These are phyloP conservation scores for Flaveria sonorensis DNA, from an alignment of 129 eudicot genomes.

Conservation along the genomic window DNA sequence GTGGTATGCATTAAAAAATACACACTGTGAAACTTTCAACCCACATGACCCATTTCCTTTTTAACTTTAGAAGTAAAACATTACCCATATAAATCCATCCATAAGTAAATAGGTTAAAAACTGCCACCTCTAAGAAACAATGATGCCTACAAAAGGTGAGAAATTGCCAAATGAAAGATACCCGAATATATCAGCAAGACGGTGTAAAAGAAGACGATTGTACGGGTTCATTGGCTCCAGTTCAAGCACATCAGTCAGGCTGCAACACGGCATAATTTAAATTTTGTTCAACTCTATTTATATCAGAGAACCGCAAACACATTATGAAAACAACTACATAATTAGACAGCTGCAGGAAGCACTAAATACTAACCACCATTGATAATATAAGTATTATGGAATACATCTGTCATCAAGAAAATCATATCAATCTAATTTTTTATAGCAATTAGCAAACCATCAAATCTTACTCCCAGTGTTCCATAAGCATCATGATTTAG, in stretches of 20 bases:
- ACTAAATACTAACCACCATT: neutral
- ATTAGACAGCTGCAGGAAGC: slow-evolving; percentile 7
- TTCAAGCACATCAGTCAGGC: slow-evolving; percentile 66
- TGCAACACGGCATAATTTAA: slow-evolving; percentile 45
- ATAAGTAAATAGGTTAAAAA: neutral
- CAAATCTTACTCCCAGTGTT: neutral
- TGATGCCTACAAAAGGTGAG: neutral
- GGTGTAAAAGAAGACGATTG: slow-evolving; percentile 88
- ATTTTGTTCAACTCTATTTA: neutral
- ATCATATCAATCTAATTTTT: neutral
- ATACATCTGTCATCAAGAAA: neutral
- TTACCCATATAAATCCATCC: slow-evolving; percentile 1
- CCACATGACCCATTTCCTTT: neutral
- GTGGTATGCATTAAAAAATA: neutral
- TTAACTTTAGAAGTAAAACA: slow-evolving; percentile 1
- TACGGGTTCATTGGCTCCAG: slow-evolving; percentile 92
- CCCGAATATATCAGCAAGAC: slow-evolving; percentile 98
- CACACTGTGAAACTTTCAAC: neutral
- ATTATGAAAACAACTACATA: neutral
- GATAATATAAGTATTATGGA: neutral
- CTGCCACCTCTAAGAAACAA: neutral
- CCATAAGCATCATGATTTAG: neutral
- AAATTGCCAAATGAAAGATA: slow-evolving; percentile 26
- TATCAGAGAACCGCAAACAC: neutral
- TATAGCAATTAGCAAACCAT: neutral